Evolutionary conservation across 345 rosid species (phyloP), one percentile per base, ranked within the genome.

Genomic region (Mallotus nudiflorus): DNA sequence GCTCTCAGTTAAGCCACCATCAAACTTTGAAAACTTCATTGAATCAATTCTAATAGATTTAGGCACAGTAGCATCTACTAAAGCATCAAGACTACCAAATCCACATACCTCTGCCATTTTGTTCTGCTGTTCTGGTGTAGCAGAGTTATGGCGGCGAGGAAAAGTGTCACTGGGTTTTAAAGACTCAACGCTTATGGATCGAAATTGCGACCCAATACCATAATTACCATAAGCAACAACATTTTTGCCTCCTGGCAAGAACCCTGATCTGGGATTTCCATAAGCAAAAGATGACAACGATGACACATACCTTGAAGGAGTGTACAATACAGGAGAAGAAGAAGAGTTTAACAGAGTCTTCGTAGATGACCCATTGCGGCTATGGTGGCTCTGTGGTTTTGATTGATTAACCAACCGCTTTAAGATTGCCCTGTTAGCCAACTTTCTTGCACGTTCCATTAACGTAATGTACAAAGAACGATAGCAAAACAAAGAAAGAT

Each of bases 91-190:
- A 62, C 67, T 84, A 55, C 78, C 86, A 71, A 90, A 92, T 1
- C 99, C 99, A 76, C 90, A 87, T 24, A 69, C 77, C 29, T 85
- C 72, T 6, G 94, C 86, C 96, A 95, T 95, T 35, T 83, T 89
- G 63, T 83, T 27, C 75, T 95, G 96, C 51, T 95, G 97, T 19
- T 92, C 97, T 0, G 90, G 94, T 53, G 94, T 90, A 1, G 96
- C 92, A 0, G 97, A 95, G 94, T 95, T 95, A 58, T 95, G 99
- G 27, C 96, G 96, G 65, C 91, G 91, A n/a, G 99, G 82, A 77
- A 95, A 95, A 66, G 90, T 89, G 54, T 95, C 98, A 50, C 86
- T 75, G 0, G 92, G 75, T 58, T 87, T 85, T 75, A 92, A 72
- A 19, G 94, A 87, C 40, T 90, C 94, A 27, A 90, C 85, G 66